These are phyloP conservation scores for Arbutus unedo DNA, from an alignment of 148 eudicot genomes.

Conservation along the genomic window DNA sequence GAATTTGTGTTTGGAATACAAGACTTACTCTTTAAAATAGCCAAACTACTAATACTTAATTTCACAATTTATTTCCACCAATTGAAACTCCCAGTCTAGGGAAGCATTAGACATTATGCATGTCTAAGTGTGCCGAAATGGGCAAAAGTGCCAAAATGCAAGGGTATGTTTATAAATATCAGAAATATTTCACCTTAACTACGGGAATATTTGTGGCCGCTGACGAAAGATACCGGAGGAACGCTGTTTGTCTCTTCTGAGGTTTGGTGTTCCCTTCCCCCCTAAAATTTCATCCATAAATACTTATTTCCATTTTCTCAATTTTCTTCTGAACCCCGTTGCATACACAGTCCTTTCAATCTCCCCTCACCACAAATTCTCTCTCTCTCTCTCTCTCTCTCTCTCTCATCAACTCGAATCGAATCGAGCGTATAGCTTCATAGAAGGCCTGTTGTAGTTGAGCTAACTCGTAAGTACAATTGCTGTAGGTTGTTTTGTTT, in stretches of 20 bases:
- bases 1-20: too few relatives aligned
- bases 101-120: too few relatives aligned
- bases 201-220: neutral
- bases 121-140: too few relatives aligned
- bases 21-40: too few relatives aligned
- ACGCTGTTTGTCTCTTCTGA: neutral
- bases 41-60: too few relatives aligned
- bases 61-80: too few relatives aligned
- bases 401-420: neutral
- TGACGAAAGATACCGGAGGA: neutral
- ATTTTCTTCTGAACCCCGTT: neutral
- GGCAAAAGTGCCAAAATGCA: neutral
- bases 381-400: neutral
- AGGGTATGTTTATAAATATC: neutral
- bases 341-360: neutral
- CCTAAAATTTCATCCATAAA: neutral
- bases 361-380: neutral
- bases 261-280: neutral
- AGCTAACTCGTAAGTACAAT: neutral
- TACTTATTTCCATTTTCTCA: neutral
- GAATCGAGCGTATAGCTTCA: slow-evolving; percentile 1
- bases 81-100: too few relatives aligned
- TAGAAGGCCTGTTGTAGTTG: neutral
- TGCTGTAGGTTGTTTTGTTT: neutral
- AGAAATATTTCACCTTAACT: neutral